Evolutionary conservation across 345 rosid genomes (phyloP).

Genomic region (Theobroma cacao): DNA sequence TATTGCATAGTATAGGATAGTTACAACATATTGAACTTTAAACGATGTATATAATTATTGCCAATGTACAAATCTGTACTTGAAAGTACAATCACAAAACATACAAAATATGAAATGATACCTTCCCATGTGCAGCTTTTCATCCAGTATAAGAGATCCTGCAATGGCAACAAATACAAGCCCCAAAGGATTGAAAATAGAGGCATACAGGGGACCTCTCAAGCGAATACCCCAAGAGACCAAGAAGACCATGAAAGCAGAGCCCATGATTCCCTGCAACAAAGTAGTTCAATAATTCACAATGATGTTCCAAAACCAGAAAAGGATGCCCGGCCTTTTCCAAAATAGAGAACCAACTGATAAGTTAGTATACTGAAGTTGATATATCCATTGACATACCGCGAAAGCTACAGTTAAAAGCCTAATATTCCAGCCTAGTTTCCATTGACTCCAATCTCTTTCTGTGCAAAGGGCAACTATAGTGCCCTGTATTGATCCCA

Average conservation of each 20-base stretch:
- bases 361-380: neutral
- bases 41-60: too few relatives aligned
- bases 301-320: neutral
- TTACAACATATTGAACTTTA: too few relatives aligned
- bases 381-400: conserved; percentile 18
- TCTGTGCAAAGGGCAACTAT: conserved; percentile 37
- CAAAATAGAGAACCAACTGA: neutral
- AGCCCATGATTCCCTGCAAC: conserved; percentile 34
- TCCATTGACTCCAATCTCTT: conserved; percentile 53
- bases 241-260: conserved; percentile 31
- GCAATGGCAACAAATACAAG: conserved; percentile 33
- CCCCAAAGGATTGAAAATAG: conserved; percentile 37
- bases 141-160: conserved; percentile 30
- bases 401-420: conserved; percentile 40
- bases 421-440: conserved; percentile 52
- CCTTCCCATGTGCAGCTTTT: conserved; percentile 45
- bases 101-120: neutral
- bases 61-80: too few relatives aligned
- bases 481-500: conserved; percentile 43
- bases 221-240: conserved; percentile 23
- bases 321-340: neutral
- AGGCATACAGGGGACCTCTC: conserved; percentile 41
- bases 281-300: neutral
- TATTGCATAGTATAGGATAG: too few relatives aligned
- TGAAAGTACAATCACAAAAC: neutral